A percentile compares a stretch with the other conserved stretches of the same genome.
Evolutionary conservation across 2,329 filamentous ascomycete genomes (phyloP).

Genomic region (Thelonectria rubi): DNA sequence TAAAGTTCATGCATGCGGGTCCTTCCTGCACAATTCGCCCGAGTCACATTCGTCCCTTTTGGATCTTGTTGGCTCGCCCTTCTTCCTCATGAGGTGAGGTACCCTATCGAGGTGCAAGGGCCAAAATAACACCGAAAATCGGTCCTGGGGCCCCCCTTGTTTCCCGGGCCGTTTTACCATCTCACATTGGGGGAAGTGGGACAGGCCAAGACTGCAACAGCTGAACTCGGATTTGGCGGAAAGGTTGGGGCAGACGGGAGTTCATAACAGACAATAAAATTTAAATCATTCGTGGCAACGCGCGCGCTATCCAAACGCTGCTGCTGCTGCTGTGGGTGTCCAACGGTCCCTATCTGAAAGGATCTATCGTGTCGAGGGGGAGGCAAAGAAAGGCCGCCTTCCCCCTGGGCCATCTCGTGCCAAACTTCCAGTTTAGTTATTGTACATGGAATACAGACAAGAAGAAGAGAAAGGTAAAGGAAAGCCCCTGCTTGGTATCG

Average conservation of each 20-base stretch:
- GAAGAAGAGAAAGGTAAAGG: neutral
- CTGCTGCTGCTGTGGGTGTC: neutral
- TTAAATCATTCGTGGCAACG: neutral
- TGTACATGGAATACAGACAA: constrained; percentile 6
- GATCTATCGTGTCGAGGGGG: constrained; percentile 10
- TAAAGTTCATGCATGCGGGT: constrained; percentile 4
- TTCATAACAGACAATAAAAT: constrained; percentile 5
- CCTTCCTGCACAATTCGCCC: neutral
- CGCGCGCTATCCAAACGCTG: constrained; percentile 7
- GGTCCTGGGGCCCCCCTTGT: neutral
- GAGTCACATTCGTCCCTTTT: neutral
- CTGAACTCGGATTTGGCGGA: neutral
- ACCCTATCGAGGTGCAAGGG: too few relatives aligned
- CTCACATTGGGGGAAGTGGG: too few relatives aligned
- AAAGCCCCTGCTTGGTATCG: constrained; percentile 7
- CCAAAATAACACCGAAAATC: neutral
- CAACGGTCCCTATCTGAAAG: neutral
- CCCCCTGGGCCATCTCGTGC: neutral
- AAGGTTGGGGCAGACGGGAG: neutral
- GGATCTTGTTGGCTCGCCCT: neutral
- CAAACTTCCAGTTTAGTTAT: neutral
- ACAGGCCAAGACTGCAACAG: too few relatives aligned
- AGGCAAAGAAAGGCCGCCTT: neutral
- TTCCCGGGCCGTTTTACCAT: neutral
- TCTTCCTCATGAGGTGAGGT: too few relatives aligned